Conservation (phyloP, 2,329 filamentous ascomycete species). For the Trichoderma cornu-damae region DNA sequence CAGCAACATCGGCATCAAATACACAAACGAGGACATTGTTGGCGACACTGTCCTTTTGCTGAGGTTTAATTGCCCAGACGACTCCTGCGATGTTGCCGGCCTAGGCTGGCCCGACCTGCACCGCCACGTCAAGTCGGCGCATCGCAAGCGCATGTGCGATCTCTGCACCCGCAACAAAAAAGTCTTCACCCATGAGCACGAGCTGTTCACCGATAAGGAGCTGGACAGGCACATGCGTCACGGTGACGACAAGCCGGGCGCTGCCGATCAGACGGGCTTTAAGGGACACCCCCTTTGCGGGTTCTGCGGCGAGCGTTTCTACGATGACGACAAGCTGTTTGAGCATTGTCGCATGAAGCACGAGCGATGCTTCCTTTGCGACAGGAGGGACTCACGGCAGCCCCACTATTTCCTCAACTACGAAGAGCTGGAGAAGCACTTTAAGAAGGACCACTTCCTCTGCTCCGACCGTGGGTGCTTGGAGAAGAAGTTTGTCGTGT, state of each 20-base stretch:
- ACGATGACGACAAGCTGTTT: constrained; percentile 92
- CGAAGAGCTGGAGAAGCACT: constrained; percentile 78
- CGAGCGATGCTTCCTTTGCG: constrained; percentile 92
- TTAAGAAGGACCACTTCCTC: constrained; percentile 78
- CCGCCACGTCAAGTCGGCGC: constrained; percentile 74
- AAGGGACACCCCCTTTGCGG: constrained; percentile 91
- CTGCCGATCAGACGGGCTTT: constrained; percentile 89
- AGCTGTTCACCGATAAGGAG: constrained; percentile 76
- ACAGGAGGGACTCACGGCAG: constrained; percentile 61
- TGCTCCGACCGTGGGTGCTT: constrained; percentile 82
- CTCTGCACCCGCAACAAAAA: constrained; percentile 92
- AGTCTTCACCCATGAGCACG: constrained; percentile 96
- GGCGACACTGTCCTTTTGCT: constrained; percentile 85
- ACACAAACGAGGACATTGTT: constrained; percentile 81
- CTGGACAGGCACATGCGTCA: constrained; percentile 82
- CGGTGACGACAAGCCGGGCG: constrained; percentile 86
- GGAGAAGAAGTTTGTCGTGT: constrained; percentile 97
- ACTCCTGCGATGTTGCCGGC: constrained; percentile 73
- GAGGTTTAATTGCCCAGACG: constrained; percentile 90
- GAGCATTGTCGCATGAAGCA: constrained; percentile 90
- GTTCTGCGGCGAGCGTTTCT: constrained; percentile 89
- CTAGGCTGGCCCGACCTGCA: constrained; percentile 55
- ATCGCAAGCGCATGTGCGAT: constrained; percentile 87
- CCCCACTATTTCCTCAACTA: constrained; percentile 94
- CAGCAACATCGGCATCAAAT: constrained; percentile 83